phyloP scores from a whole-genome alignment of 805 yeast genomes.

The Myxozyma melibiosi region DNA sequence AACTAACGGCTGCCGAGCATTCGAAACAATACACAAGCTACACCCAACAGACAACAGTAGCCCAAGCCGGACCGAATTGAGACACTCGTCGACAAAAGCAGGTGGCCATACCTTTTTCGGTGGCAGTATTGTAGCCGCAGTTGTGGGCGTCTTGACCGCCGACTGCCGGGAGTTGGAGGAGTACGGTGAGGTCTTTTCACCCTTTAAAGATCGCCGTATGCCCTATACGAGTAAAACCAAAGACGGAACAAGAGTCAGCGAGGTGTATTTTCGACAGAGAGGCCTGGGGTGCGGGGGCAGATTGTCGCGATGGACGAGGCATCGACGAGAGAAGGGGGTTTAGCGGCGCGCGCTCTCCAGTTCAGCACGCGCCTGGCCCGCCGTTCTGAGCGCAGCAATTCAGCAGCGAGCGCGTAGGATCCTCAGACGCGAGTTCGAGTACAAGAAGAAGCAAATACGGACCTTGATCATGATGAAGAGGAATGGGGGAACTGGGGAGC shows the following conservation, averaged over 20 bases:
- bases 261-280: background rate
- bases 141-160: background rate
- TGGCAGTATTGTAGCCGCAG: slow-evolving; percentile 10
- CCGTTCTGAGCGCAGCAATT: too few species aligned
- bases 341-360: too few species aligned
- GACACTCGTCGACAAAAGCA: background rate
- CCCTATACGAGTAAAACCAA: too few species aligned
- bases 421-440: background rate
- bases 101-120: slow-evolving; percentile 22
- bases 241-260: background rate
- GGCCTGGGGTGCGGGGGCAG: background rate
- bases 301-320: too few species aligned
- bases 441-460: background rate
- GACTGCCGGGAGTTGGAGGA: slow-evolving; percentile 1
- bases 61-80: background rate
- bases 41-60: background rate
- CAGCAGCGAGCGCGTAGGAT: background rate
- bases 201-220: slow-evolving; percentile 28
- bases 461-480: slow-evolving; percentile 11
- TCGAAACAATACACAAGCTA: background rate
- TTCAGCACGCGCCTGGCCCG: background rate
- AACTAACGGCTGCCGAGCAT: too few species aligned
- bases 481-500: background rate
- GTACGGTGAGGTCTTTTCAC: slow-evolving; percentile 5
- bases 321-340: too few species aligned